These are phyloP conservation scores for Lipomyces oligophaga DNA, from an alignment of 805 yeast species.

Conservation along the genomic window DNA sequence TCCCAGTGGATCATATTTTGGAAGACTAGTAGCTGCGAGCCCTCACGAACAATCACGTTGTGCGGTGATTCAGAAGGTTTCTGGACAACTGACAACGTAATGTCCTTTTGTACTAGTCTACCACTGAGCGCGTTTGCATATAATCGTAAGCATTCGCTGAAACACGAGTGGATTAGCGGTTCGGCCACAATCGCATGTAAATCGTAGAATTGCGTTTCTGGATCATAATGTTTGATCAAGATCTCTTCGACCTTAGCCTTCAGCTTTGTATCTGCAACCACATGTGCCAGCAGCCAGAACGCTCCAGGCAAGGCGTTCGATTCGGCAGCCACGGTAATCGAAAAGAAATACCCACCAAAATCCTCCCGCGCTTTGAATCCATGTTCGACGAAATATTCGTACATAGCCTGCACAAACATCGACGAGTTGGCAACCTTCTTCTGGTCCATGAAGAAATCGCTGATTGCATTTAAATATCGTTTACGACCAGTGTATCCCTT, in stretches of 20 bases:
- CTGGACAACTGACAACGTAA: constrained; percentile 2
- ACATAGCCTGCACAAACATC: constrained; percentile 2
- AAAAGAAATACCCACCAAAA: constrained; percentile 15
- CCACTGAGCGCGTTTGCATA: constrained; percentile 11
- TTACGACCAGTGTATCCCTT: constrained; percentile 17
- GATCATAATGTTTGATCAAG: constrained; percentile 8
- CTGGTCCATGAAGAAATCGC: constrained; percentile 7
- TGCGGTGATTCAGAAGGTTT: background rate
- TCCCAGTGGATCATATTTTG: constrained; percentile 21
- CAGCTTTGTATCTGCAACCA: constrained; percentile 8
- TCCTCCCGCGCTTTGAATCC: constrained; percentile 8
- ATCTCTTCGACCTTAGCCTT: constrained; percentile 6
- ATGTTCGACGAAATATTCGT: background rate
- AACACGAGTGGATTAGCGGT: constrained; percentile 15
- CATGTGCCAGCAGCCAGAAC: constrained; percentile 16
- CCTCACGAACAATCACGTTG: background rate
- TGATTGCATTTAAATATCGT: constrained; percentile 10
- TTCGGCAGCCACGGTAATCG: constrained; percentile 20
- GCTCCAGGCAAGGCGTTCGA: constrained; percentile 23
- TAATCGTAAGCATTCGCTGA: constrained; percentile 20
- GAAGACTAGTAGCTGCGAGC: constrained; percentile 7
- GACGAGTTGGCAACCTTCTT: constrained; percentile 5
- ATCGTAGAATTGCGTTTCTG: constrained; percentile 10
- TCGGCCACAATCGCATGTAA: constrained; percentile 13
- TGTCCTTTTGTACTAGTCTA: constrained; percentile 13